Percentiles rank a stretch among this genome's conserved stretches.
Conservation (phyloP, 23 red algal species). For the Gracilariopsis chorda region DNA sequence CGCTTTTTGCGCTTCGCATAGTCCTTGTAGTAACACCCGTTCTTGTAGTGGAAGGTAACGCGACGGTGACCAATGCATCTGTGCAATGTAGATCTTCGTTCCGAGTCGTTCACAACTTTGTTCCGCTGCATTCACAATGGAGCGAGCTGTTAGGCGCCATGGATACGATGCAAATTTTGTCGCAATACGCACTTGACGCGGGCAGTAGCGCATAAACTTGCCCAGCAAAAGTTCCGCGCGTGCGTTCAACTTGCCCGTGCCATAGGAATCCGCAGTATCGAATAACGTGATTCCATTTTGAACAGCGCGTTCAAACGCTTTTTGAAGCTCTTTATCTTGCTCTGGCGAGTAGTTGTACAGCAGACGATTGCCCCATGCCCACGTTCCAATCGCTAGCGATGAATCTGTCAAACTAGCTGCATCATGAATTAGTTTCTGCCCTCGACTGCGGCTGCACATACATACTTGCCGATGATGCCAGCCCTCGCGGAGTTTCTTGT, state of each 20-base stretch:
- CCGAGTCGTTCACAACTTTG: slow-evolving; percentile 38
- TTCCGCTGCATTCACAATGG: slow-evolving; percentile 50
- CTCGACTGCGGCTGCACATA: too few relatives aligned
- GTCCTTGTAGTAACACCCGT: slow-evolving; percentile 32
- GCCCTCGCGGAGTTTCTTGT: too few relatives aligned
- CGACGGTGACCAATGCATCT: slow-evolving; percentile 63
- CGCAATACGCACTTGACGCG: slow-evolving; percentile 9
- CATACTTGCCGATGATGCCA: too few relatives aligned
- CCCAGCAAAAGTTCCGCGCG: slow-evolving; percentile 41
- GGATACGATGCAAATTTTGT: slow-evolving; percentile 67
- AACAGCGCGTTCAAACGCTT: slow-evolving; percentile 22
- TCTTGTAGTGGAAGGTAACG: slow-evolving; percentile 57
- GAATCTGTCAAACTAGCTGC: not conserved
- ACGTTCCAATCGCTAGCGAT: slow-evolving; percentile 46
- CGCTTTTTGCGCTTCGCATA: slow-evolving; percentile 62
- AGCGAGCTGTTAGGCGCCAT: slow-evolving; percentile 45
- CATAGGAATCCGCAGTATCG: slow-evolving; percentile 71
- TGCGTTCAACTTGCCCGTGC: slow-evolving; percentile 38
- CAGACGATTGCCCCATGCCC: slow-evolving; percentile 67
- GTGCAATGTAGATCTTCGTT: slow-evolving; percentile 26
- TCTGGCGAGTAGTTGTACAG: slow-evolving; percentile 37
- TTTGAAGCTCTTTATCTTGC: slow-evolving; percentile 3
- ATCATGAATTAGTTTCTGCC: too few relatives aligned
- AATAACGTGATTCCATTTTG: slow-evolving; percentile 38
- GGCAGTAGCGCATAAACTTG: not conserved